Conservation (phyloP, 2,329 filamentous ascomycete genomes). For the Phoma sp. region DNA sequence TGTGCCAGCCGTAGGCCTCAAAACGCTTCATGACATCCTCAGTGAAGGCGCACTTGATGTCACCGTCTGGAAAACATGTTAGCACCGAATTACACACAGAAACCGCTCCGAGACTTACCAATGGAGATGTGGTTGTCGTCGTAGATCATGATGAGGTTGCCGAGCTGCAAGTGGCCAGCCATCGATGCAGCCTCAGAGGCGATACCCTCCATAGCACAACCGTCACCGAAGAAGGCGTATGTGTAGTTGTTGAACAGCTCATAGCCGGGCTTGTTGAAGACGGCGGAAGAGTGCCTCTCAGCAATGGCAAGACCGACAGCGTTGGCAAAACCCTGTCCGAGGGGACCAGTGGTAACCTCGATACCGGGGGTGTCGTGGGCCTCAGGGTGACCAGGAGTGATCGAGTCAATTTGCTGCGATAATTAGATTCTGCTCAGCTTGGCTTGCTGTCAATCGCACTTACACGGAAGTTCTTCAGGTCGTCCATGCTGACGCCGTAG, state of each 20-base stretch:
- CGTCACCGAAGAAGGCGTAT: slow-evolving; percentile 95
- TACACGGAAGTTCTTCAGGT: slow-evolving; percentile 96
- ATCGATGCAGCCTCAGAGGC: slow-evolving; percentile 89
- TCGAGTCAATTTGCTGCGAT: slow-evolving; percentile 70
- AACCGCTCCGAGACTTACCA: slow-evolving; percentile 53
- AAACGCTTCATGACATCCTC: slow-evolving; percentile 96
- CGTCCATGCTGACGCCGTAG: slow-evolving; percentile 83
- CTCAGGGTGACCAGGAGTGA: slow-evolving; percentile 95
- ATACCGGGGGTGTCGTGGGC: slow-evolving; percentile 94
- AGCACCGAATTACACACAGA: slow-evolving; percentile 5
- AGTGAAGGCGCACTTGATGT: slow-evolving; percentile 95
- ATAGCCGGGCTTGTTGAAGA: slow-evolving; percentile 96
- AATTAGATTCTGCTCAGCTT: not conserved
- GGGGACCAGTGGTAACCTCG: slow-evolving; percentile 97
- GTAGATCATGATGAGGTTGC: slow-evolving; percentile 95
- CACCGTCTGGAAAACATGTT: slow-evolving; percentile 68
- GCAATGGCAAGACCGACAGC: slow-evolving; percentile 98
- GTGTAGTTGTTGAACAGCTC: slow-evolving; percentile 96
- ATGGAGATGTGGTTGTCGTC: slow-evolving; percentile 98
- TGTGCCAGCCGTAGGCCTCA: slow-evolving; percentile 97
- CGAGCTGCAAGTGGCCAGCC: slow-evolving; percentile 95
- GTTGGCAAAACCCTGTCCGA: slow-evolving; percentile 96
- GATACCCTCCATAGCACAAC: slow-evolving; percentile 98
- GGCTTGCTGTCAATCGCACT: slow-evolving; percentile 53
- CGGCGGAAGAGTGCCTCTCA: slow-evolving; percentile 85